Percentiles rank a stretch among this genome's conserved stretches.
Evolutionary conservation across 768 basidiomycete genomes (phyloP).

Genomic region (Collybia sordida): DNA sequence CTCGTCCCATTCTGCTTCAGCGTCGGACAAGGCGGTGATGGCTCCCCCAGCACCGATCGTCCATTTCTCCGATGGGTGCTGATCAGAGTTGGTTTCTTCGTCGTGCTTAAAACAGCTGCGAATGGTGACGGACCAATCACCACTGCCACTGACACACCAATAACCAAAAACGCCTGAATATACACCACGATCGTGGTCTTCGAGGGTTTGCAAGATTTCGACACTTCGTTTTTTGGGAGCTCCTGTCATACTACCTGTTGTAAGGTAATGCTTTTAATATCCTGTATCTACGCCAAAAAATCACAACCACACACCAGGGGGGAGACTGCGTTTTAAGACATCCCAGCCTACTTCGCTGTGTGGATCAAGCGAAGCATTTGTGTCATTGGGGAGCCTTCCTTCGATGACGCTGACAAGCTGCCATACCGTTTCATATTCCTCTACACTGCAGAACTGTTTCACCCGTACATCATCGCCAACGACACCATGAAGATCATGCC

Average conservation of each 20-base stretch:
- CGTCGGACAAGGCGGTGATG: conserved; percentile 89
- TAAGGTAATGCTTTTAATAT: background rate
- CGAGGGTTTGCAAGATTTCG: conserved; percentile 81
- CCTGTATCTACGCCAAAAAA: background rate
- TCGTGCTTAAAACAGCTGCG: conserved; percentile 86
- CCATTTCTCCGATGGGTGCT: conserved; percentile 53
- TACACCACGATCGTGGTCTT: conserved; percentile 67
- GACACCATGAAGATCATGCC: conserved; percentile 85
- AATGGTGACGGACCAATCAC: conserved; percentile 94
- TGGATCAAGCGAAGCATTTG: conserved; percentile 25
- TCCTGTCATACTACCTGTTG: conserved; percentile 91
- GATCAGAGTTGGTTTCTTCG: background rate
- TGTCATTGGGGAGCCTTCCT: conserved; percentile 48
- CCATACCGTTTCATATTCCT: conserved; percentile 94
- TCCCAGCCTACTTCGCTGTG: conserved; percentile 72
- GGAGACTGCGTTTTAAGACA: conserved; percentile 74
- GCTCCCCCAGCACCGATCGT: conserved; percentile 91
- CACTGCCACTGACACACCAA: conserved; percentile 83
- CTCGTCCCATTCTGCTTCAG: conserved; percentile 91
- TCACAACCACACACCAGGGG: conserved; percentile 67
- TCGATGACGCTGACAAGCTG: conserved; percentile 94
- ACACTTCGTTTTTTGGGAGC: conserved; percentile 95
- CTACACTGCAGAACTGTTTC: conserved; percentile 81
- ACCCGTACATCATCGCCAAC: conserved; percentile 83
- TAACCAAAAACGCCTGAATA: conserved; percentile 96